These are phyloP conservation scores for Diaporthe citriasiana DNA, from an alignment of 2,329 filamentous ascomycete genomes.

Conservation along the genomic window DNA sequence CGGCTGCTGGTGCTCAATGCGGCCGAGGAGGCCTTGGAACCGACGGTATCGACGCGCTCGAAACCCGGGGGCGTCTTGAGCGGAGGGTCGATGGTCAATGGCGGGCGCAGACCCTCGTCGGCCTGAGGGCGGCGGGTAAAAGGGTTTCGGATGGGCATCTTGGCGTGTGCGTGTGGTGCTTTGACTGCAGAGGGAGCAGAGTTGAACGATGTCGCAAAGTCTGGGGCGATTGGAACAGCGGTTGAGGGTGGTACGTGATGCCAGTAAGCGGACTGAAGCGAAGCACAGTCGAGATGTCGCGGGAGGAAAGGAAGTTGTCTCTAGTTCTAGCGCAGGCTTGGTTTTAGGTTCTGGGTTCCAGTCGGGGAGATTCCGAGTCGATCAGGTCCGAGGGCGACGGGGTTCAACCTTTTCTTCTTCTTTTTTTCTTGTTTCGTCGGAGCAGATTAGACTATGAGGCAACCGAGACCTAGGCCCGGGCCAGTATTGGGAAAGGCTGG, in stretches of 20 bases:
- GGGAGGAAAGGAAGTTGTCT: not conserved
- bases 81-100: conserved; percentile 54
- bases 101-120: conserved; percentile 66
- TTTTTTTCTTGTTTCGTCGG: conserved; percentile 15
- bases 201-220: not conserved
- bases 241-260: not conserved
- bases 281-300: conserved; percentile 25
- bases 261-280: not conserved
- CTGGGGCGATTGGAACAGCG: not conserved
- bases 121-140: conserved; percentile 71
- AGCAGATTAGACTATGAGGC: conserved; percentile 20
- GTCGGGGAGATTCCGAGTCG: conserved; percentile 28
- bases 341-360: conserved; percentile 1
- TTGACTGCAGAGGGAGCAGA: conserved; percentile 6
- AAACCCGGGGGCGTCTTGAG: conserved; percentile 61
- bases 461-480: conserved; percentile 31
- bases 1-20: conserved; percentile 71
- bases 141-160: conserved; percentile 81
- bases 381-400: conserved; percentile 25
- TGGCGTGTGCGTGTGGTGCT: conserved; percentile 43
- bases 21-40: conserved; percentile 72
- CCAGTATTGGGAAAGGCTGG: conserved; percentile 17
- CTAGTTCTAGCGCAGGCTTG: conserved; percentile 7
- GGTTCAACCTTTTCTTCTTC: not conserved
- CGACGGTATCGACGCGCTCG: conserved; percentile 73